A percentile compares a stretch with the other conserved stretches of the same genome.
phyloP scores from a whole-genome alignment of 768 basidiomycete species.

The Mrakia gelida region DNA sequence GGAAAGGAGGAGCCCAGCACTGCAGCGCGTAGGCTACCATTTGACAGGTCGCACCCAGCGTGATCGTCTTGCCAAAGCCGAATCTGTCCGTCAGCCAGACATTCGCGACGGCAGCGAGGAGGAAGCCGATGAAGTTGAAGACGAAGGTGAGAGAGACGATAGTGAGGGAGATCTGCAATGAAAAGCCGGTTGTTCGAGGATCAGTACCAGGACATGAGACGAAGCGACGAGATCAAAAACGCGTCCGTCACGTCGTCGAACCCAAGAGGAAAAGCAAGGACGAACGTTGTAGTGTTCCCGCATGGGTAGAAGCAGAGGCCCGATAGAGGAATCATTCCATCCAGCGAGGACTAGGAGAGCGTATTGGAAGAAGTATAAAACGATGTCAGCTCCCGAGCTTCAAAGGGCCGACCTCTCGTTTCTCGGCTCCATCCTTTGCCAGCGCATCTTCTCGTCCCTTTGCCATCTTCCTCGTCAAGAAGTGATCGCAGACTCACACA shows the following conservation, averaged over 20 bases:
- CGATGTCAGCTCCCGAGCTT: not conserved
- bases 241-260: no score
- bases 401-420: not conserved
- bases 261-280: no score
- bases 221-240: not conserved
- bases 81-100: conserved; percentile 47
- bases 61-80: conserved; percentile 42
- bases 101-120: conserved; percentile 50
- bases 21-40: conserved; percentile 44
- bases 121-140: conserved; percentile 42
- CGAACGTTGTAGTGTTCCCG: conserved; percentile 32
- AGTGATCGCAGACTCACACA: conserved; percentile 9
- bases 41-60: conserved; percentile 27
- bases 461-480: no score
- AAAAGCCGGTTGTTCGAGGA: no score
- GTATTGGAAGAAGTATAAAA: not conserved
- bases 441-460: not conserved
- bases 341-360: conserved; percentile 17
- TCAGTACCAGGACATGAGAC: not conserved
- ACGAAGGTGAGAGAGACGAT: conserved; percentile 51
- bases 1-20: conserved; percentile 51
- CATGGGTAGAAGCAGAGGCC: conserved; percentile 35
- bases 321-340: conserved; percentile 33
- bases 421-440: not conserved
- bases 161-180: conserved; percentile 1